Conservation (phyloP, 2,329 filamentous ascomycete species). For the Pestalotiopsis sp. region DNA sequence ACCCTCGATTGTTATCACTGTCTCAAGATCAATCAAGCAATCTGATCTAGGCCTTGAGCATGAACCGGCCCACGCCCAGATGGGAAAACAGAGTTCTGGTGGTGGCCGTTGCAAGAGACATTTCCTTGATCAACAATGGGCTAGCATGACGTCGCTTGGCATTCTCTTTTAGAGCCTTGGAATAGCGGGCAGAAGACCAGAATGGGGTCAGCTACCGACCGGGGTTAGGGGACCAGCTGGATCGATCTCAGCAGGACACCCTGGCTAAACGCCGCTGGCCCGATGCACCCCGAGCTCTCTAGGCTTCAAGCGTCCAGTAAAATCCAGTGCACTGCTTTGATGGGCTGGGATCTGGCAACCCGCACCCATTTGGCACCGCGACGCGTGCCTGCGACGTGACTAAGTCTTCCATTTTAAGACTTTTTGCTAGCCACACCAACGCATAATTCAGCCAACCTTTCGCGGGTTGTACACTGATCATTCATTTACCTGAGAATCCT, state of each 20-base stretch:
- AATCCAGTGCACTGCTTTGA: neutral
- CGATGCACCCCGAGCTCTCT: neutral
- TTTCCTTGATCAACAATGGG: neutral
- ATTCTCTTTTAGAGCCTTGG: neutral
- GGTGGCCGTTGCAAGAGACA: neutral
- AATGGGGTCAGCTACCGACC: neutral
- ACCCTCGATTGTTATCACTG: neutral
- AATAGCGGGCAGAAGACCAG: neutral
- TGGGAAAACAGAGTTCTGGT: neutral
- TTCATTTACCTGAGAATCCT: neutral
- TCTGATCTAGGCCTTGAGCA: neutral
- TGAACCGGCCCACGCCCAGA: neutral
- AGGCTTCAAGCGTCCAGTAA: neutral
- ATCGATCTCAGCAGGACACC: neutral
- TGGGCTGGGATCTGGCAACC: neutral
- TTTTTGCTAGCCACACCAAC: neutral
- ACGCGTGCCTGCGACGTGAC: neutral
- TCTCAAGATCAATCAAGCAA: neutral
- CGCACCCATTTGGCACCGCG: neutral
- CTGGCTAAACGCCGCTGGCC: neutral
- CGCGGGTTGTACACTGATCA: neutral
- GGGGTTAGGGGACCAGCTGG: neutral
- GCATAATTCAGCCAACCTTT: neutral
- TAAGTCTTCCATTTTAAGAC: neutral
- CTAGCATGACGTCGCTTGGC: constrained; percentile 9